These are phyloP conservation scores for Aristolochia californica DNA, from an alignment of 164 flowering plant species.

Conservation along the genomic window DNA sequence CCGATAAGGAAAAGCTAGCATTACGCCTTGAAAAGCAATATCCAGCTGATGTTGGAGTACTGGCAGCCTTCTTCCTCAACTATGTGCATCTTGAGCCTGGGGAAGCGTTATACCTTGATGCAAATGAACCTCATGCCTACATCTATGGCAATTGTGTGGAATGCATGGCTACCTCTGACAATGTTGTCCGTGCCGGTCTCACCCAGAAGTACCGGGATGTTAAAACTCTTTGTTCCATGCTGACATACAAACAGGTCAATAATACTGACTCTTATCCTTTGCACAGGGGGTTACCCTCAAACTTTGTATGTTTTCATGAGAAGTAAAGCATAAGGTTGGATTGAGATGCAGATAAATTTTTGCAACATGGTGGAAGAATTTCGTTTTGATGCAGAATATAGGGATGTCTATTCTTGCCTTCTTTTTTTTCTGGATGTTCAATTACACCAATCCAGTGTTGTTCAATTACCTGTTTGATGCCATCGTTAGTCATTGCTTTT, in stretches of 20 bases:
- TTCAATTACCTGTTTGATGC: too few relatives aligned
- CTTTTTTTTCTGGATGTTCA: too few relatives aligned
- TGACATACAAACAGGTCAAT: constrained; percentile 76
- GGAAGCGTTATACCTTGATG: constrained; percentile 76
- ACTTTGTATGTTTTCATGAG: too few relatives aligned
- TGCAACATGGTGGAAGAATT: too few relatives aligned
- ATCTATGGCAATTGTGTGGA: constrained; percentile 78
- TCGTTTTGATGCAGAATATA: too few relatives aligned
- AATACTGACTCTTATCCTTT: too few relatives aligned
- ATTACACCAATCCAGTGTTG: too few relatives aligned
- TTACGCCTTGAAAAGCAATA: constrained; percentile 65
- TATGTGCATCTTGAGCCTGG: constrained; percentile 74
- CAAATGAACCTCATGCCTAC: constrained; percentile 96
- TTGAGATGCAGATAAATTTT: too few relatives aligned
- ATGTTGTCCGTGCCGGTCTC: constrained; percentile 96
- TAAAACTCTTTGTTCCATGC: constrained; percentile 79
- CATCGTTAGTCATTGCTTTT: too few relatives aligned
- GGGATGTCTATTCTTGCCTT: too few relatives aligned
- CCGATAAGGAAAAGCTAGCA: constrained; percentile 66
- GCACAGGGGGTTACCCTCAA: too few relatives aligned
- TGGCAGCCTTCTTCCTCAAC: constrained; percentile 77
- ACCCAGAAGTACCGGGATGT: constrained; percentile 82
- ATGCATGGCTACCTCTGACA: constrained; percentile 96
- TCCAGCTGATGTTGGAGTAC: constrained; percentile 76
- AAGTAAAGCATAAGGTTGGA: too few relatives aligned